Percentiles rank a stretch among this genome's conserved stretches.
Conservation (phyloP, 164 flowering plant genomes). For the Litsea cubeba region DNA sequence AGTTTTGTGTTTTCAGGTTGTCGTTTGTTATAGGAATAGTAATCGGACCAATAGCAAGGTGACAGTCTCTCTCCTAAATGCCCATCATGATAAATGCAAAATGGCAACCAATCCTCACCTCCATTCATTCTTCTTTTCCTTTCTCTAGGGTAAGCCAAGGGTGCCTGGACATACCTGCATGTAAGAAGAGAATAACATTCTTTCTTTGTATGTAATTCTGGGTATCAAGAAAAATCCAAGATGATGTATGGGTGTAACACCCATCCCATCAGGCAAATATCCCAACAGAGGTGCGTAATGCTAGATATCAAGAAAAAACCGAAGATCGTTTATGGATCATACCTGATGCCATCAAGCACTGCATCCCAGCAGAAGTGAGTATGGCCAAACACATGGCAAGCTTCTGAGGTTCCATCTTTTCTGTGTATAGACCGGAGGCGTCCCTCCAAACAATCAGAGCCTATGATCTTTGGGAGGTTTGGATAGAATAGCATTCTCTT, state of each 20-base stretch:
- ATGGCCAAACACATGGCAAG: conserved; percentile 82
- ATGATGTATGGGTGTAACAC: conserved; percentile 17
- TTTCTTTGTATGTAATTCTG: neutral
- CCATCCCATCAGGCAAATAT: conserved; percentile 69
- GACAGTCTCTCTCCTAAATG: conserved; percentile 30
- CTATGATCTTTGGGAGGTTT: conserved; percentile 74
- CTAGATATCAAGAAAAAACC: conserved; percentile 35
- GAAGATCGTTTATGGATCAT: neutral
- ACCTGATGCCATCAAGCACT: conserved; percentile 77
- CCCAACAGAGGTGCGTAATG: conserved; percentile 87
- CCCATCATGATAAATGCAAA: conserved; percentile 52
- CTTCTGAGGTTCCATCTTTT: conserved; percentile 29
- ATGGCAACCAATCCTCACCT: conserved; percentile 70
- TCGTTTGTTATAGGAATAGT: conserved; percentile 52
- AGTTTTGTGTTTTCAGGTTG: conserved; percentile 47
- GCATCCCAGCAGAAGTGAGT: conserved; percentile 93
- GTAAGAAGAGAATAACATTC: neutral
- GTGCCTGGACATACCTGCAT: conserved; percentile 80
- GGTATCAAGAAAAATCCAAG: neutral
- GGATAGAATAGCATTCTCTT: conserved; percentile 92
- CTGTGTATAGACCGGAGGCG: conserved; percentile 71
- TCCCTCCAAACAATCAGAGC: conserved; percentile 64
- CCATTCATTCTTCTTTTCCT: conserved; percentile 75
- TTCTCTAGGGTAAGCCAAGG: conserved; percentile 84
- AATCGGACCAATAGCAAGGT: conserved; percentile 69